phyloP scores from a whole-genome alignment of 1,284 basidiomycete species.

The Cutaneotrichosporon sp. region DNA sequence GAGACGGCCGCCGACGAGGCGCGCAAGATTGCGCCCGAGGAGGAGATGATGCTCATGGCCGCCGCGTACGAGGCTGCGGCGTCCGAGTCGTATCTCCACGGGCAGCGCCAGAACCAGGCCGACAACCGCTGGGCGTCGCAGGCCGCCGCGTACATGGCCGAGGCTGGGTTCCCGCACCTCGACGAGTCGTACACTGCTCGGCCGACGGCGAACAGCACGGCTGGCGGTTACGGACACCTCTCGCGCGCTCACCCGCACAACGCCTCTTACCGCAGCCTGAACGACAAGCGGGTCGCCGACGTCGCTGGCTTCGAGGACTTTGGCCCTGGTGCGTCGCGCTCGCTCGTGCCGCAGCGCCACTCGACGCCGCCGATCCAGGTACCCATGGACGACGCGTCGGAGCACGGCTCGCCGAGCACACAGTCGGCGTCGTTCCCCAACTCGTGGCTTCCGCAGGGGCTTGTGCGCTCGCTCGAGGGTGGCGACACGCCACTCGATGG shows the following conservation, averaged over 20 bases:
- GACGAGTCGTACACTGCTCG: conserved; percentile 49
- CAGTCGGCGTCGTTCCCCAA: conserved; percentile 53
- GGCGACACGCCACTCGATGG: conserved; percentile 47
- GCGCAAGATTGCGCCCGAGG: conserved; percentile 45
- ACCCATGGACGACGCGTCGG: conserved; percentile 17
- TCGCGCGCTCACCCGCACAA: conserved; percentile 26
- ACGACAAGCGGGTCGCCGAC: conserved; percentile 29
- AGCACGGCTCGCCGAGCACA: conserved; percentile 50
- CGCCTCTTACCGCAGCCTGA: conserved; percentile 31
- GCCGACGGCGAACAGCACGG: conserved; percentile 23
- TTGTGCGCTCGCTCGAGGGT: conserved; percentile 53
- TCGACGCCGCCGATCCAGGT: conserved; percentile 12
- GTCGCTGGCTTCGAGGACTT: conserved; percentile 54
- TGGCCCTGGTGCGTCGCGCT: conserved; percentile 41
- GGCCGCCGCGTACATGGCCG: conserved; percentile 51
- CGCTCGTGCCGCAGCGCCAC: conserved; percentile 16
- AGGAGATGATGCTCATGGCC: conserved; percentile 54
- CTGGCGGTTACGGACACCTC: conserved; percentile 36
- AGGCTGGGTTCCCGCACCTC: conserved; percentile 49
- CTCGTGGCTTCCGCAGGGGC: conserved; percentile 51
- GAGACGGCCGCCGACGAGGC: conserved; percentile 37
- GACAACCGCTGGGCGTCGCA: conserved; percentile 45
- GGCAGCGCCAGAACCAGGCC: conserved; percentile 33
- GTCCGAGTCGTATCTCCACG: conserved; percentile 43
- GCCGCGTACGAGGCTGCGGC: conserved; percentile 50